Base-by-base conservation (phyloP, 495 filamentous ascomycete species). In the Pseudotulostoma volvatum region DNA sequence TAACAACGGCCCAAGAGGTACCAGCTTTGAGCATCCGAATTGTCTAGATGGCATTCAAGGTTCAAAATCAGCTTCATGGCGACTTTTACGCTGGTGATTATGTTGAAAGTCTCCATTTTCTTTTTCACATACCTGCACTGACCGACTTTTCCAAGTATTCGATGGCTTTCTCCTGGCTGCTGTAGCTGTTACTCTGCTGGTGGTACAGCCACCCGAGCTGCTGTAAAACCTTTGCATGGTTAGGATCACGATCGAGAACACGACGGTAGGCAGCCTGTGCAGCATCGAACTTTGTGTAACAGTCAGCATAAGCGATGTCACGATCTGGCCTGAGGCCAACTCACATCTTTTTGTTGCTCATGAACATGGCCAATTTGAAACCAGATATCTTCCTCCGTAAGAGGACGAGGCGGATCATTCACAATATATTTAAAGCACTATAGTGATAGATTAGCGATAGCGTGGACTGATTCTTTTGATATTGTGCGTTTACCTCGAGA, bases 351-450 rank as follows among this genome's bases (percentile, higher is more conserved):
- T 55, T 95, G 88, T 49, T 96, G 92, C 48, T 99, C 90, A 54
- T 99, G 84, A 34, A 99, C 90, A 57, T 99, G 90, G 17, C 90
- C 90, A 47, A 99, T 96, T 56, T 99, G 90, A 61, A 99, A 99
- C 88, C 88, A 96, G 43, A 99, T 99, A 51, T 99, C 90, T 55
- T 95, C 90, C 53, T 96, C 87, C 1, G 86, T 96, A 55, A 99
- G 60, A 11, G 90, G 90, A 3, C 84, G 73, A 7, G 90, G 90
- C 14, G 90, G 92, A 34, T 93, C 84, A 40, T 74, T 82, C 38
- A 95, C 84, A 42, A 99, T 99, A 55, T 93, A 99, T 58, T 85
- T 85, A 59, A 99, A 99, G 60, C 90, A 99, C 84, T 95, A 32
- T 4, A 18, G 34, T n/a, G 25, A 2, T 9, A 17, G 30, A 42